Evolutionary conservation across 139 green algal species (phyloP), one percentile per base, ranked within the genome.

Genomic region (Picochlorum sp.): DNA sequence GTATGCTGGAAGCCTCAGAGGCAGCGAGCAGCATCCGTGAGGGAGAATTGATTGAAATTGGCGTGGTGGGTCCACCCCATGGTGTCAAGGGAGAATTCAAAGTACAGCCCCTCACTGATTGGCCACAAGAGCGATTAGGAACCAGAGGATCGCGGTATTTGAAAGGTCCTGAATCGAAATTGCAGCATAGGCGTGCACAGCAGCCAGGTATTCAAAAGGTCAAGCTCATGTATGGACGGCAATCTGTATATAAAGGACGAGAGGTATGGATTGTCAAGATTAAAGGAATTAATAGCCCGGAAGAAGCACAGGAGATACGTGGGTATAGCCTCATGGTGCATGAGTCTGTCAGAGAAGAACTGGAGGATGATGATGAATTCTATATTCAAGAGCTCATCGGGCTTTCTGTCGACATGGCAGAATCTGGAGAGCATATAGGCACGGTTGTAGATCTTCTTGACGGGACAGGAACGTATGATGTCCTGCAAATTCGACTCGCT

Each of bases 311-410:
- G 5, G 14, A 41, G 34, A 38, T 83, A 61, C 52, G 59, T 34
- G 71, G 71, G 15, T 64, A 80, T 45, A 59, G 4, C 2, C 66
- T 84, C 34, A 49, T 83, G 16, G 72, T 83, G 24, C 64, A 52
- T 3, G 45, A 62, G 23, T 45, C 24, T 24, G 63, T 62, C 9
- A 45, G 77, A 9, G 41, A 47, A 26, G 18, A 56, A 5, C 49
- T 84, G 50, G 69, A 77, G 18, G 71, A 79, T 15, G 74, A 83
- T 21, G 77, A 84, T 56, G 77, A 84, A 28, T 84, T 83, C n/a
- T 82, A 83, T 15, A 67, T 77, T 13, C 46, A 78, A 61, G 73
- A 78, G 23, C 37, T 79, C 18, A 56, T 78, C 14, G 73, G 69
- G 2, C 52, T 80, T 20, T 21, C 23, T 7, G 74, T 80, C n/a